A percentile compares a stretch with the other conserved stretches of the same genome.
These are phyloP conservation scores for Ustilago nuda DNA, from an alignment of 1,284 basidiomycete genomes.

Conservation along the genomic window DNA sequence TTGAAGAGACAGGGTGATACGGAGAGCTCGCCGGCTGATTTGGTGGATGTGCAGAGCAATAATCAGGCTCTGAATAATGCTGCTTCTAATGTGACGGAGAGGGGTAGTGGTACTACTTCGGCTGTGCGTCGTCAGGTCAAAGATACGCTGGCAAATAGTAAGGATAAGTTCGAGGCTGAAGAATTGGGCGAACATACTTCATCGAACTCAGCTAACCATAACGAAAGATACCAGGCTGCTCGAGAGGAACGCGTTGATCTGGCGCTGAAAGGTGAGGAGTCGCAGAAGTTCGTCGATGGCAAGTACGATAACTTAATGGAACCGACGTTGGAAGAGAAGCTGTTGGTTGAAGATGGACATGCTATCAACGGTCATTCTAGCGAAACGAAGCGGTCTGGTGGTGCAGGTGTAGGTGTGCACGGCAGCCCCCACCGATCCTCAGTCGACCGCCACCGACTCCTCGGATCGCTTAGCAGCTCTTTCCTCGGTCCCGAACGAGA, in stretches of 20 bases:
- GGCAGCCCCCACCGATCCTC: constrained; percentile 12
- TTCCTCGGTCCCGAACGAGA: constrained; percentile 37
- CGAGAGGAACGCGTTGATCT: constrained; percentile 33
- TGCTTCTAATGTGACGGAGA: constrained; percentile 19
- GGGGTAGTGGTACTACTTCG: constrained; percentile 21
- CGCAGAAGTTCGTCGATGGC: constrained; percentile 40
- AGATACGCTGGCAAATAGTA: constrained; percentile 21
- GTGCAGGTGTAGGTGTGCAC: constrained; percentile 3
- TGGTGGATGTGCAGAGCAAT: constrained; percentile 33
- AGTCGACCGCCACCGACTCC: constrained; percentile 21
- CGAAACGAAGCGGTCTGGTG: constrained; percentile 5
- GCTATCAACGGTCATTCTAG: constrained; percentile 27
- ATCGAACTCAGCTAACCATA: constrained; percentile 27
- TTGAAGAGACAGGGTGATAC: constrained; percentile 18
- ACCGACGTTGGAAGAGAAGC: constrained; percentile 51
- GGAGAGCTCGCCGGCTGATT: constrained; percentile 8
- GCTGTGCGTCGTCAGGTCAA: constrained; percentile 42
- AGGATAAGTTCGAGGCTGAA: constrained; percentile 23
- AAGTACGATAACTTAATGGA: constrained; percentile 49
- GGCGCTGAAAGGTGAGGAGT: constrained; percentile 32
- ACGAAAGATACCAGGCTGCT: constrained; percentile 40
- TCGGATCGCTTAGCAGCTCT: constrained; percentile 29
- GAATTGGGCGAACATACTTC: not conserved
- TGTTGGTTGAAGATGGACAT: constrained; percentile 33
- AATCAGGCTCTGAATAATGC: constrained; percentile 19